A percentile compares a stretch with the other conserved stretches of the same genome.
Conservation (phyloP, 805 yeast genomes). For the Ogataea ganodermae region DNA sequence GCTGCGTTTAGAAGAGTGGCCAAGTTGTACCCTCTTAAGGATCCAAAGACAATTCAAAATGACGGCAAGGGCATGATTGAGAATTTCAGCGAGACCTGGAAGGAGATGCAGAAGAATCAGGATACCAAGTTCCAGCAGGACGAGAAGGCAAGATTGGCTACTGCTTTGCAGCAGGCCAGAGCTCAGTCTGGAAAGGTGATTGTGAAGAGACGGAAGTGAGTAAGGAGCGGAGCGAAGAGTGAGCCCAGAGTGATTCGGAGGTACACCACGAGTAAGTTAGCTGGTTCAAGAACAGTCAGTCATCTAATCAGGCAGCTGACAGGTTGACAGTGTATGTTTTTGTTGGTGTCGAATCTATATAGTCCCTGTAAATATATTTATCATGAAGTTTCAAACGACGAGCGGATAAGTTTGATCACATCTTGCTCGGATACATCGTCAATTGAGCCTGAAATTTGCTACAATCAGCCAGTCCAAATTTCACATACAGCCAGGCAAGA, state of each 20-base stretch:
- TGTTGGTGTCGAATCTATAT: constrained; percentile 7
- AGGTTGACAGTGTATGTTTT: constrained; percentile 7
- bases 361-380: constrained; percentile 6
- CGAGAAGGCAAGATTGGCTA: constrained; percentile 33
- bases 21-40: constrained; percentile 56
- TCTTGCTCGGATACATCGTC: no score
- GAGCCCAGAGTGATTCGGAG: neutral
- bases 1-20: constrained; percentile 55
- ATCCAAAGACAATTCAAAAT: constrained; percentile 29
- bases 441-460: no score
- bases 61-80: constrained; percentile 34
- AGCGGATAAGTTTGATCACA: neutral
- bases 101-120: constrained; percentile 33
- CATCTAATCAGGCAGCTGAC: no score
- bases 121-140: constrained; percentile 28
- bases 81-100: constrained; percentile 33
- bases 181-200: constrained; percentile 31
- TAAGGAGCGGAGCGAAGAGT: neutral
- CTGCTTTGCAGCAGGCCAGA: constrained; percentile 28
- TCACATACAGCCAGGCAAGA: no score
- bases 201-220: constrained; percentile 28
- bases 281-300: no score
- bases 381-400: neutral
- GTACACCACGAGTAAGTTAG: no score
- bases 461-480: no score